Percentiles rank a stretch among this genome's conserved stretches.
Conservation (phyloP, 306 rosid genomes). For the Parietaria judaica region DNA sequence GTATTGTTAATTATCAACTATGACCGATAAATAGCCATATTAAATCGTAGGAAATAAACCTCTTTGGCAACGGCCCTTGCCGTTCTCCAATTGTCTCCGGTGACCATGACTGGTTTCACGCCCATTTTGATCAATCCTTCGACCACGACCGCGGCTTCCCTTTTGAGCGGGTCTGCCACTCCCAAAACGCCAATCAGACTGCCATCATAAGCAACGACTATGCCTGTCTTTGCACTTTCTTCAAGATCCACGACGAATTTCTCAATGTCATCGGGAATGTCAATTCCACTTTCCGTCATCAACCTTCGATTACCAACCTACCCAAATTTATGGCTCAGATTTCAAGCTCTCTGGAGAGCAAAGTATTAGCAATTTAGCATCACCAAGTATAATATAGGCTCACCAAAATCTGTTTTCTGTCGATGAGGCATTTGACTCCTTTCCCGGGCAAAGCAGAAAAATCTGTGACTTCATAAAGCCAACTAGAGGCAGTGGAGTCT, state of each 20-base stretch:
- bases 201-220: slow-evolving; percentile 63
- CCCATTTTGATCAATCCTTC: slow-evolving; percentile 93
- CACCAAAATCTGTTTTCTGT: slow-evolving; percentile 67
- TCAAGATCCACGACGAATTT: slow-evolving; percentile 69
- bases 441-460: slow-evolving; percentile 82
- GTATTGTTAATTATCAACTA: too few relatives aligned
- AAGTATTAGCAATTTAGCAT: background rate
- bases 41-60: slow-evolving; percentile 35
- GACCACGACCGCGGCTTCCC: slow-evolving; percentile 89
- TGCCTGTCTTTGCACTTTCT: slow-evolving; percentile 84
- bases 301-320: slow-evolving; percentile 92
- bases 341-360: background rate
- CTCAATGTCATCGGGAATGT: slow-evolving; percentile 62
- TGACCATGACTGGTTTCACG: slow-evolving; percentile 78
- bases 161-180: slow-evolving; percentile 87
- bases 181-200: slow-evolving; percentile 70
- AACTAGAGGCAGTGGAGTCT: slow-evolving; percentile 37
- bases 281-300: slow-evolving; percentile 68
- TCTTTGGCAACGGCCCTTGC: slow-evolving; percentile 84
- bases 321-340: slow-evolving; percentile 6
- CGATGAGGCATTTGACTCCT: slow-evolving; percentile 64
- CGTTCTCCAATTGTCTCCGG: slow-evolving; percentile 98
- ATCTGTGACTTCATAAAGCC: slow-evolving; percentile 78
- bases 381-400: slow-evolving; percentile 11
- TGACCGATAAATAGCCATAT: too few relatives aligned